phyloP scores from a whole-genome alignment of 2,329 filamentous ascomycete genomes.

The Fusarium dlaminii region DNA sequence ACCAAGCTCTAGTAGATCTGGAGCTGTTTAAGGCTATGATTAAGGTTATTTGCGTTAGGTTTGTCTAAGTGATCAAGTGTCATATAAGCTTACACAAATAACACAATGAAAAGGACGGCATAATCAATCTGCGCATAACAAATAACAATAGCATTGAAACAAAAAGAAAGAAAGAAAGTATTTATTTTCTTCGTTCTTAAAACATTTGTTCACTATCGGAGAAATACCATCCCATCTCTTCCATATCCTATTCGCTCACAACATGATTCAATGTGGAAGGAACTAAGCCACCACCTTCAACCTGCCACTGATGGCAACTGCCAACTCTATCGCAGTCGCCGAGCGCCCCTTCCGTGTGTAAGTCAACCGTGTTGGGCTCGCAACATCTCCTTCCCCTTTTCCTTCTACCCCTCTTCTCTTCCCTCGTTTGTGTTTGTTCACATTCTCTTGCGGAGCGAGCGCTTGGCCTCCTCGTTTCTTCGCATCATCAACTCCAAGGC shows the following conservation, averaged over 20 bases:
- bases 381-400: neutral
- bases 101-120: neutral
- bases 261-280: neutral
- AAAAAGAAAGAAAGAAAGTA: neutral
- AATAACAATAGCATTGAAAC: neutral
- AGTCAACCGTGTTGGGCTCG: neutral
- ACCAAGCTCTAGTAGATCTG: neutral
- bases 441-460: neutral
- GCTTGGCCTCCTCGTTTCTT: neutral
- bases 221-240: neutral
- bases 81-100: neutral
- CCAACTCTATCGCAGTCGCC: slow-evolving; percentile 18
- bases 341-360: slow-evolving; percentile 2
- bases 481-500: neutral
- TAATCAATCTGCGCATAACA: neutral
- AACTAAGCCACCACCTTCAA: slow-evolving; percentile 15
- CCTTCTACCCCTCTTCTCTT: neutral
- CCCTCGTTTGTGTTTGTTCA: neutral
- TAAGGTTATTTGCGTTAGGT: neutral
- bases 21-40: neutral
- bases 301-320: slow-evolving; percentile 33
- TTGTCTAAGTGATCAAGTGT: neutral
- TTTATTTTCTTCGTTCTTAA: accelerated
- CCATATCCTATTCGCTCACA: neutral
- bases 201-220: neutral